Conservation (phyloP, 106 monocot species). For the Dendrobium chrysotoxum region DNA sequence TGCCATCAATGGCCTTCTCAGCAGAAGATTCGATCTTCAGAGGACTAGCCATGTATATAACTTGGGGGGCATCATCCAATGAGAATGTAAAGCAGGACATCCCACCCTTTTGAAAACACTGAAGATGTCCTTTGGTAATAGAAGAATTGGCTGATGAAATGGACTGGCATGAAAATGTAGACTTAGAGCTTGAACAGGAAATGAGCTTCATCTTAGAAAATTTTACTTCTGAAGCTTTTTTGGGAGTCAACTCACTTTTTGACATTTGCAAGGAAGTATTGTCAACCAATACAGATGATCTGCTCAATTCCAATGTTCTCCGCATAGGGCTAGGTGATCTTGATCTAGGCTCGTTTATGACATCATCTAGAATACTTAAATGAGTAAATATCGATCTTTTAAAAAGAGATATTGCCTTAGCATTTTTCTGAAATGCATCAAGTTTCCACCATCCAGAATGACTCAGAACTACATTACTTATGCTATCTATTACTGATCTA, state of each 20-base stretch:
- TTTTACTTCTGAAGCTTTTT: slow-evolving; percentile 7
- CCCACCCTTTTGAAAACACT: slow-evolving; percentile 34
- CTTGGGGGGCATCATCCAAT: slow-evolving; percentile 17
- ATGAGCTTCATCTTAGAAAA: slow-evolving; percentile 11
- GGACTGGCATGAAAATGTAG: slow-evolving; percentile 21
- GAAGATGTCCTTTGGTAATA: slow-evolving; percentile 43
- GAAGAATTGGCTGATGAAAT: slow-evolving; percentile 5
- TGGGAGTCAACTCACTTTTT: not conserved
- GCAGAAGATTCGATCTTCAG: slow-evolving; percentile 28
- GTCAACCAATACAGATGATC: slow-evolving; percentile 1
- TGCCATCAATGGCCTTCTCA: slow-evolving; percentile 34
- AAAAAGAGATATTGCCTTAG: slow-evolving; percentile 6
- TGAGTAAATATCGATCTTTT: slow-evolving; percentile 23
- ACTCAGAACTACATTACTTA: slow-evolving; percentile 15
- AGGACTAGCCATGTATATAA: slow-evolving; percentile 31
- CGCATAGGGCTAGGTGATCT: slow-evolving; percentile 5
- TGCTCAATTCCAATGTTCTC: slow-evolving; percentile 2
- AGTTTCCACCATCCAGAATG: slow-evolving; percentile 22
- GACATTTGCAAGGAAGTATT: slow-evolving; percentile 9
- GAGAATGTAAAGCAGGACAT: slow-evolving; percentile 41
- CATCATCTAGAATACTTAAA: slow-evolving; percentile 12
- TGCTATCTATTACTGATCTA: slow-evolving; percentile 11
- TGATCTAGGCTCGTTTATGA: slow-evolving; percentile 10
- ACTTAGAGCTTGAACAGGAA: slow-evolving; percentile 20
- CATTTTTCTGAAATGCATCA: slow-evolving; percentile 16